phyloP scores from a whole-genome alignment of 345 rosid species.

The Eucalyptus rudis region DNA sequence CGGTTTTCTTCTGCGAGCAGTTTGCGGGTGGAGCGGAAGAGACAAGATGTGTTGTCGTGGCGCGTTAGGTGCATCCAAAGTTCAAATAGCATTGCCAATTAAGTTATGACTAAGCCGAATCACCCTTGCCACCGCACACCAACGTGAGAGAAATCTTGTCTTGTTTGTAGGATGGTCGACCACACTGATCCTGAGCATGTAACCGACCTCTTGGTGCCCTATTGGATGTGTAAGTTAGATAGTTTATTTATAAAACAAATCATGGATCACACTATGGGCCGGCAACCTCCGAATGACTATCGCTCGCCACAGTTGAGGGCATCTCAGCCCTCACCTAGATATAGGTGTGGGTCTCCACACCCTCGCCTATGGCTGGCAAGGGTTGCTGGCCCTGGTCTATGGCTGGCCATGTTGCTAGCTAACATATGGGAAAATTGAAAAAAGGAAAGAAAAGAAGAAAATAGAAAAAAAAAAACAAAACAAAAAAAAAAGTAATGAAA shows the following conservation, averaged over 20 bases:
- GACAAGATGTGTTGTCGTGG: neutral
- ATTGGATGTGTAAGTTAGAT: neutral
- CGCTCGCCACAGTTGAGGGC: rapidly evolving
- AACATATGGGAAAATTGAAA: neutral
- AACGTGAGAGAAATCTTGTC: neutral
- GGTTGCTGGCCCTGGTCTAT: neutral
- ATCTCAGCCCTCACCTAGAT: neutral
- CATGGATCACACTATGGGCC: neutral
- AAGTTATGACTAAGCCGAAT: neutral
- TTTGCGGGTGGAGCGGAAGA: neutral
- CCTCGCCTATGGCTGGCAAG: neutral
- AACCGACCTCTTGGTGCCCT: neutral
- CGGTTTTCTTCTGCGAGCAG: neutral
- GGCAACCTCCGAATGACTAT: neutral
- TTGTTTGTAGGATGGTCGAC: neutral
- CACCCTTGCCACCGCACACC: neutral
- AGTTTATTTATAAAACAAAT: neutral
- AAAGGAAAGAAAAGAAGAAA: too few relatives aligned
- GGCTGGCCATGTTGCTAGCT: neutral
- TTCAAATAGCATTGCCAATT: neutral
- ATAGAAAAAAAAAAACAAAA: too few relatives aligned
- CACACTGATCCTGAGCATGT: neutral
- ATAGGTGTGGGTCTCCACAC: neutral
- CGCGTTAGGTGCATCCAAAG: neutral
- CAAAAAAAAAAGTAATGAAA: too few relatives aligned